Base-by-base conservation (phyloP, 2,329 filamentous ascomycete genomes). In the Phyllosticta citrichinensis region DNA sequence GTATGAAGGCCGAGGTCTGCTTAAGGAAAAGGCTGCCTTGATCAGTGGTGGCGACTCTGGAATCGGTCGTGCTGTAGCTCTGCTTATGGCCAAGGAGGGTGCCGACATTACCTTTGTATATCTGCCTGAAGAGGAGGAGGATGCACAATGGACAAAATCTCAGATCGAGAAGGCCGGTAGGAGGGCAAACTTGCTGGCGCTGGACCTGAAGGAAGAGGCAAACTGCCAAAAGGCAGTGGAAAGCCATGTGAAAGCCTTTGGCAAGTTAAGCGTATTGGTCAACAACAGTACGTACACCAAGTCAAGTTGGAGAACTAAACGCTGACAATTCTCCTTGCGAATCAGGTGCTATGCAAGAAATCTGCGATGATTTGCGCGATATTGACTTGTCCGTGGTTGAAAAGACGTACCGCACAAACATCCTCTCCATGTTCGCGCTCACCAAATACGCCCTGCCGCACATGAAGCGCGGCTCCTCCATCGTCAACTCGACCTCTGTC, bases 1-100 rank as follows among this genome's bases (percentile, higher is more conserved):
- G 56, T 70, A 71, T 55, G 67, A 70, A 57, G 69, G 69, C n/a
- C 64, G 65, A 35, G 69, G 68, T 12, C 65, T 69, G 20, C 64
- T 72, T 14, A 65, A 73, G 57, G 68, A 68, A 62, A 73, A 73
- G 60, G 68, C 66, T 3, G 65, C 67, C 0, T 62, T 71, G 1
- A 63, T 71, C 17, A 71, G 68, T 19, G 68, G 69, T 0, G 66
- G 65, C 11, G 68, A 69, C 17, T 63, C 64, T 5, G 69, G 69
- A 1, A 69, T 71, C 24, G 68, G 69, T 22, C 66, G 81, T 10
- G 74, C 80, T 0, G 76, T 82, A 1, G 81, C 81, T 0, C 74
- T 83, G 0, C 70, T 84, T 2, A 82, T 83, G 70, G 82, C 83
- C 0, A 75, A 80, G 9, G 82, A 85, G 66, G 82, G 83, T 1